These are phyloP conservation scores for Suaeda aralocaspica DNA, from an alignment of 148 eudicot genomes.

Conservation along the genomic window DNA sequence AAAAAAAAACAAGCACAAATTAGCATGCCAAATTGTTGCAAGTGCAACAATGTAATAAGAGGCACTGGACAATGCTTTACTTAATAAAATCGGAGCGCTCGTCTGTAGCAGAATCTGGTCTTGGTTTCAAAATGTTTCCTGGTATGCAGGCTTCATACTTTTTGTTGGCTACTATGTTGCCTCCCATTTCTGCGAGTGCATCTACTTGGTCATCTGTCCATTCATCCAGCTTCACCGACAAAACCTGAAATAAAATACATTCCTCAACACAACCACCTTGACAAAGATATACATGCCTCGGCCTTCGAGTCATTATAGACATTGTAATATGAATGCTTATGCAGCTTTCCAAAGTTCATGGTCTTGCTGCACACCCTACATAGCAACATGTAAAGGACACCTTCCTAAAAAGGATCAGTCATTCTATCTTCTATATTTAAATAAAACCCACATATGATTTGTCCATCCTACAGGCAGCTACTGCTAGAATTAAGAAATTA, in stretches of 20 bases:
- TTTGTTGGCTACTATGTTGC: slow-evolving; percentile 63
- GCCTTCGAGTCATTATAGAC: not conserved
- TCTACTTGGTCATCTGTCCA: slow-evolving; percentile 90
- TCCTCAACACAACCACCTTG: not conserved
- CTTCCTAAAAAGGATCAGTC: too few relatives aligned
- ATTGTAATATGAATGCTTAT: not conserved
- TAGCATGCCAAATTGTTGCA: not conserved
- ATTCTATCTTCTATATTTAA: too few relatives aligned
- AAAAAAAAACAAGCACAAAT: not conserved
- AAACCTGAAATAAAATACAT: slow-evolving; percentile 42
- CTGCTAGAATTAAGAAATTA: too few relatives aligned
- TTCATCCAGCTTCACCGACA: slow-evolving; percentile 81
- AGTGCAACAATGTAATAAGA: not conserved
- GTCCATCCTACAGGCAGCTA: not conserved
- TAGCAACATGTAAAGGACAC: not conserved
- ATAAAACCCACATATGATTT: not conserved
- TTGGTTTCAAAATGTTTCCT: slow-evolving; percentile 51
- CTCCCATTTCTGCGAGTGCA: slow-evolving; percentile 63
- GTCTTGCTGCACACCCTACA: not conserved
- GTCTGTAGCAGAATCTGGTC: slow-evolving; percentile 65
- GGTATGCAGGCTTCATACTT: slow-evolving; percentile 79
- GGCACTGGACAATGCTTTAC: slow-evolving; percentile 29
- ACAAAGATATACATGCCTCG: not conserved
- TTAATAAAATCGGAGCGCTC: slow-evolving; percentile 84
- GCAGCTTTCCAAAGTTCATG: too few relatives aligned